Evolutionary conservation across 768 basidiomycete species (phyloP).

Genomic region (Dentipellis sp.): DNA sequence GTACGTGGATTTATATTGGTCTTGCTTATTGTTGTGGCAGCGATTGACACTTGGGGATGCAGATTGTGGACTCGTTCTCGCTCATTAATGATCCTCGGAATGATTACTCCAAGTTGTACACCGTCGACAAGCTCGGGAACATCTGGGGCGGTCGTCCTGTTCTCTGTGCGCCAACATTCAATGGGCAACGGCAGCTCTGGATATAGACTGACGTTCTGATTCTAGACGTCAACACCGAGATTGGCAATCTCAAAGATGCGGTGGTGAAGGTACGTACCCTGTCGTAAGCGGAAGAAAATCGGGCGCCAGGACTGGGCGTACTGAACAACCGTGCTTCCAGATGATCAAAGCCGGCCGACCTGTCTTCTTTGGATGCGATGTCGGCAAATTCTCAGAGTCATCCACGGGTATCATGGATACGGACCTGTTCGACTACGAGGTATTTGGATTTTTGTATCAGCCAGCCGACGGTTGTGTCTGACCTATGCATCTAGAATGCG

Average conservation of each 20-base stretch:
- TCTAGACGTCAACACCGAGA: conserved; percentile 83
- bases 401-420: conserved; percentile 81
- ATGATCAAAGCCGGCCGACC: conserved; percentile 77
- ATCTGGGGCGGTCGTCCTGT: conserved; percentile 83
- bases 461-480: not conserved
- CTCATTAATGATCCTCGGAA: conserved; percentile 95
- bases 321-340: not conserved
- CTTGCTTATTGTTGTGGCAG: not conserved
- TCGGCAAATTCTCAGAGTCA: conserved; percentile 72
- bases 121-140: conserved; percentile 89
- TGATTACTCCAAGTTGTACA: conserved; percentile 72
- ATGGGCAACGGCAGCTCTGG: not conserved
- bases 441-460: conserved; percentile 16
- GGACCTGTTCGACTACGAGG: conserved; percentile 75
- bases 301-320: no score
- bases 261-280: conserved; percentile 52
- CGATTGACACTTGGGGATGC: conserved; percentile 30
- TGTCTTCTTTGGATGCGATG: conserved; percentile 96
- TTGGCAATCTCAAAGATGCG: conserved; percentile 69
- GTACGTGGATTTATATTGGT: conserved; percentile 1
- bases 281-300: no score
- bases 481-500: conserved; percentile 41
- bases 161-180: conserved; percentile 65
- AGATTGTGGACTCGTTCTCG: conserved; percentile 64
- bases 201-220: not conserved